Base-by-base conservation (phyloP, 2,329 filamentous ascomycete species). In the Sporothrix protearum region DNA sequence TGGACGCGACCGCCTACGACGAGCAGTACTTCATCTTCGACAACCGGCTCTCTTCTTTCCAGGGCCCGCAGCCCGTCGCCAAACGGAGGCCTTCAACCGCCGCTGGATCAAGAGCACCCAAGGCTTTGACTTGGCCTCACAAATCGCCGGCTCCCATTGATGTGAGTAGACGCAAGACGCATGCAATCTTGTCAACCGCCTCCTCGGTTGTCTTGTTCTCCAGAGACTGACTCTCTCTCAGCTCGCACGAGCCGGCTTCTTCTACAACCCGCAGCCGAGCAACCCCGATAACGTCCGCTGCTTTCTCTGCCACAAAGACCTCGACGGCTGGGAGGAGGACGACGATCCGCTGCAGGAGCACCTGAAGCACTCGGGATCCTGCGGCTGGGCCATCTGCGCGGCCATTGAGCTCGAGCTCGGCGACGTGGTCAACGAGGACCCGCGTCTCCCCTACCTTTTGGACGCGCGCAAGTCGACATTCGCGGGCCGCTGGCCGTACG, bases 211-310 rank as follows among this genome's bases (percentile, higher is more conserved):
- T 45, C n/a, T 76, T 77, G 10, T 77, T 78, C 80, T 77, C 70
- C 66, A 16, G 47, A 5, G 68, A 9, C 55, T 72, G 12, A 71
- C 70, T 53, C 45, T 53, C 45, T 42, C 8, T 1, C 78, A 97
- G 92, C 90, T 99, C 77, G 95, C 96, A 4, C 89, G 88, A 78
- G 95, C 96, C 71, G 96, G 96, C 49, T 97, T 99, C 82, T 96
- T 91, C 82, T 98, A 93, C 82, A 88, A 90, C 73, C 95, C 96
- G 1, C 88, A 87, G 16, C 85, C 88, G 68, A 86, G 88, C 63
- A 92, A 89, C 77, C 90, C 90, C 49, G 96, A 99, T 80, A 98
- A 98, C 80, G 92, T 92, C 64, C 87, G 89, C 76, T 99, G 96
- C 80, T 98, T 96, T 80, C 85, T 94, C 49, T 99, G 96, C 82